Conservation (phyloP, 495 filamentous ascomycete genomes). For the Penicillium diatomitis region DNA sequence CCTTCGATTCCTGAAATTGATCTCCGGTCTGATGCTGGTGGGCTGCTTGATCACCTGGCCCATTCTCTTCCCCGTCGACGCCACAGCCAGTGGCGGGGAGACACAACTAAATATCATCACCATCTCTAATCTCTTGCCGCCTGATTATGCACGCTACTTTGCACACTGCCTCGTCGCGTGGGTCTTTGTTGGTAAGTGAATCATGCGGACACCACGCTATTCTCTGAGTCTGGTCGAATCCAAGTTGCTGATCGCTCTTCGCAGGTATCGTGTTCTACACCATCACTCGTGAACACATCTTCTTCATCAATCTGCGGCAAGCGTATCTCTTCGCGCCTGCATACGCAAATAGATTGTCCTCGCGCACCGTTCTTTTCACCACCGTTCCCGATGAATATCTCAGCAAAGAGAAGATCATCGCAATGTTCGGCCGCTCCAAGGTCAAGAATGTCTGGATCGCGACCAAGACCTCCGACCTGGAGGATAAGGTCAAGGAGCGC, state of each 20-base stretch:
- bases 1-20: slow-evolving; percentile 73
- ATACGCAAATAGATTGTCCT: slow-evolving; percentile 83
- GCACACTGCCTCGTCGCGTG: slow-evolving; percentile 67
- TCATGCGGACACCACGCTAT: no score
- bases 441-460: slow-evolving; percentile 85
- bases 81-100: slow-evolving; percentile 52
- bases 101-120: slow-evolving; percentile 70
- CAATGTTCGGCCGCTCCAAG: slow-evolving; percentile 62
- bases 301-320: slow-evolving; percentile 91
- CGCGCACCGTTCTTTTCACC: slow-evolving; percentile 86
- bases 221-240: no score
- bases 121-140: slow-evolving; percentile 57
- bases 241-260: not conserved
- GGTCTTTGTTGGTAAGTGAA: slow-evolving; percentile 59
- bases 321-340: slow-evolving; percentile 84
- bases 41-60: slow-evolving; percentile 79
- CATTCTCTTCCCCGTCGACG: slow-evolving; percentile 77
- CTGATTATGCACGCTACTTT: slow-evolving; percentile 54
- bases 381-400: slow-evolving; percentile 72
- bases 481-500: slow-evolving; percentile 75
- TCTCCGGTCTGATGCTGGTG: slow-evolving; percentile 63
- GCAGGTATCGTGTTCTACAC: slow-evolving; percentile 74
- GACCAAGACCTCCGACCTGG: slow-evolving; percentile 69
- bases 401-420: slow-evolving; percentile 60
- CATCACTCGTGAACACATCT: slow-evolving; percentile 85